A percentile compares a stretch with the other conserved stretches of the same genome.
phyloP scores from a whole-genome alignment of 768 basidiomycete species.

The Mycena rebaudengoi region DNA sequence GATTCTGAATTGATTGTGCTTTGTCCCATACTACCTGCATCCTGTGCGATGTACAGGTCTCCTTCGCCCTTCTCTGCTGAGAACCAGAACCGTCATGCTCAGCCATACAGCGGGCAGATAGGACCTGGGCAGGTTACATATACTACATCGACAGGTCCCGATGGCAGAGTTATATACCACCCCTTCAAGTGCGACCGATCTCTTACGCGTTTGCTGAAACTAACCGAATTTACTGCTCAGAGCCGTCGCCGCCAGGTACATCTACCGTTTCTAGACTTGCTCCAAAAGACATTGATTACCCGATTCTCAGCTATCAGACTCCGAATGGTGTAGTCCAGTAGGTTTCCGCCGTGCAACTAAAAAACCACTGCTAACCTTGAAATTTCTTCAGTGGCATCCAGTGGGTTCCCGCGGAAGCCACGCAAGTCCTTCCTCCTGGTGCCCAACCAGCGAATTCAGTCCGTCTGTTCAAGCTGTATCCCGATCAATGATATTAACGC shows the following conservation, averaged over 20 bases:
- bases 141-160: conserved; percentile 67
- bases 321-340: conserved; percentile 68
- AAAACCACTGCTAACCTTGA: too few relatives aligned
- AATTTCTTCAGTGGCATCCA: conserved; percentile 33
- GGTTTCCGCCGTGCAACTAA: too few relatives aligned
- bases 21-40: not conserved
- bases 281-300: conserved; percentile 11
- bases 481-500: conserved; percentile 10
- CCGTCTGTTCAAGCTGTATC: conserved; percentile 31
- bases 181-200: conserved; percentile 68
- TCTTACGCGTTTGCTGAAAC: not conserved
- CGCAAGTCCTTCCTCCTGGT: conserved; percentile 64
- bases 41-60: conserved; percentile 40
- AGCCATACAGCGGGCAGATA: conserved; percentile 52
- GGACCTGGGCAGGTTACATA: conserved; percentile 77
- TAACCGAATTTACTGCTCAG: conserved; percentile 42
- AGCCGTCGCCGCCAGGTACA: conserved; percentile 78
- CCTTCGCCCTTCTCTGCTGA: conserved; percentile 29
- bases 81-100: conserved; percentile 36
- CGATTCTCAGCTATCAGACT: conserved; percentile 71
- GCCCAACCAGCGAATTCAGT: conserved; percentile 69
- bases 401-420: conserved; percentile 72
- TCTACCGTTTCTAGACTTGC: conserved; percentile 13
- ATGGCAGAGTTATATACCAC: conserved; percentile 74
- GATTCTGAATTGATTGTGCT: conserved; percentile 5